phyloP scores from a whole-genome alignment of 2,329 filamentous ascomycete genomes.

The Aphanocladium album region DNA sequence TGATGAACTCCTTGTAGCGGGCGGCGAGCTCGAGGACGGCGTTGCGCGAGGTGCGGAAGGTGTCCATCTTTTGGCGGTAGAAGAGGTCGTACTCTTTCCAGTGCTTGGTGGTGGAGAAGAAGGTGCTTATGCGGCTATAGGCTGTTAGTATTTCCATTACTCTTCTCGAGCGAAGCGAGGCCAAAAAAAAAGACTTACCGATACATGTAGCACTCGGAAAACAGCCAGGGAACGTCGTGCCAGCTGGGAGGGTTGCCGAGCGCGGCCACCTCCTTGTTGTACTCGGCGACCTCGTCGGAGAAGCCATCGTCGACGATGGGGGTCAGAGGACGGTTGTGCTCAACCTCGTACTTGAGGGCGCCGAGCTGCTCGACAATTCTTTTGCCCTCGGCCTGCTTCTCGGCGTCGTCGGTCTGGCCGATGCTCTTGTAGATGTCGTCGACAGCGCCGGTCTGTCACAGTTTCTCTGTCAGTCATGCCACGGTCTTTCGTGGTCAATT shows the following conservation, averaged over 20 bases:
- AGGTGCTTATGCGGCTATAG: conserved; percentile 65
- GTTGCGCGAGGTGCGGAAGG: conserved; percentile 85
- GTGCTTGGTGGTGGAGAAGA: conserved; percentile 69
- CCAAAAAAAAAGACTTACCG: not conserved
- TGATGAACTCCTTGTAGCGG: conserved; percentile 70
- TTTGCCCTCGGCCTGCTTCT: conserved; percentile 76
- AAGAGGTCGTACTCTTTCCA: conserved; percentile 94
- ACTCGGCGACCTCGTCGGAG: conserved; percentile 72
- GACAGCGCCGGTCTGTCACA: conserved; percentile 73
- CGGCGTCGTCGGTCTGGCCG: conserved; percentile 51
- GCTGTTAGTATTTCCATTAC: conserved; percentile 19
- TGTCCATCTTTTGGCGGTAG: conserved; percentile 80
- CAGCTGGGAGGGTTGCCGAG: conserved; percentile 66
- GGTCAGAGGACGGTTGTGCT: conserved; percentile 77
- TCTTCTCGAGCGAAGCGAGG: not conserved
- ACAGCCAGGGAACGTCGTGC: conserved; percentile 86
- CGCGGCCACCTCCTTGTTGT: conserved; percentile 79
- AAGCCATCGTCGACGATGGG: conserved; percentile 73
- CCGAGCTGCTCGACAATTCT: conserved; percentile 73
- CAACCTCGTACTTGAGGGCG: conserved; percentile 87
- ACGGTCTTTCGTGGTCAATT: not conserved
- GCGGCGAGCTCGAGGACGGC: conserved; percentile 77
- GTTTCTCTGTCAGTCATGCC: too few relatives aligned
- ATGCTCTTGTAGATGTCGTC: conserved; percentile 86
- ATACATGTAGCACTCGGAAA: conserved; percentile 90